Conservation (phyloP, 805 yeast species). For the Nakazawaea wickerhamii region DNA sequence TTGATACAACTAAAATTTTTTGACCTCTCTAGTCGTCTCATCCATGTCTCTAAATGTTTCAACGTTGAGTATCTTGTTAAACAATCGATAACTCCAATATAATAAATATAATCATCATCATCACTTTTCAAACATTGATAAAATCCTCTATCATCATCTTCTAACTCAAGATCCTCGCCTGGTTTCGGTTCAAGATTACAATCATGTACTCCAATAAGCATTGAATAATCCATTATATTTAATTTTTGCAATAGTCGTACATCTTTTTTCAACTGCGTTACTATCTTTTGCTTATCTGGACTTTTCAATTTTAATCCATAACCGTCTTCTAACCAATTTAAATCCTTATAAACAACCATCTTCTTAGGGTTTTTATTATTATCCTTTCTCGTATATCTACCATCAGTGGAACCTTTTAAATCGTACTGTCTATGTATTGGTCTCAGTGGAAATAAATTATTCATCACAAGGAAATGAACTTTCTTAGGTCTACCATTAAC, state of each 20-base stretch:
- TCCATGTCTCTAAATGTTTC: slow-evolving; percentile 80
- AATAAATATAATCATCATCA: slow-evolving; percentile 65
- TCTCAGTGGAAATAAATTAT: slow-evolving; percentile 92
- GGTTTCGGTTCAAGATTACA: slow-evolving; percentile 40
- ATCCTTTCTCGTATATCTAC: slow-evolving; percentile 51
- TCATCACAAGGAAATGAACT: slow-evolving; percentile 93
- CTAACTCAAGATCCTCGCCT: slow-evolving; percentile 19
- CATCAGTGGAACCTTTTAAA: slow-evolving; percentile 88
- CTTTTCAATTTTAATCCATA: slow-evolving; percentile 75
- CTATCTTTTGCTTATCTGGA: slow-evolving; percentile 48
- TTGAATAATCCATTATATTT: slow-evolving; percentile 94
- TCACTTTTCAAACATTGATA: slow-evolving; percentile 77
- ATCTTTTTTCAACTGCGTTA: slow-evolving; percentile 70
- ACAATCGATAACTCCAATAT: slow-evolving; percentile 92
- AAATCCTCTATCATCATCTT: slow-evolving; percentile 15
- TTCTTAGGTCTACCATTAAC: slow-evolving; percentile 49
- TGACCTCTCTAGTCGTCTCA: slow-evolving; percentile 68
- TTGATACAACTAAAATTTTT: slow-evolving; percentile 76
- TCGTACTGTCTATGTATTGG: slow-evolving; percentile 85
- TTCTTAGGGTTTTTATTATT: slow-evolving; percentile 25
- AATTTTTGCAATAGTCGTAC: slow-evolving; percentile 64
- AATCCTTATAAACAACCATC: slow-evolving; percentile 66
- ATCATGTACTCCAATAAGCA: slow-evolving; percentile 85
- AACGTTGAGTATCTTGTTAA: slow-evolving; percentile 71
- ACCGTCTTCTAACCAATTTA: slow-evolving; percentile 75